A percentile compares a stretch with the other conserved stretches of the same genome.
Conservation (phyloP, 768 basidiomycete genomes). For the Collybia nuda region DNA sequence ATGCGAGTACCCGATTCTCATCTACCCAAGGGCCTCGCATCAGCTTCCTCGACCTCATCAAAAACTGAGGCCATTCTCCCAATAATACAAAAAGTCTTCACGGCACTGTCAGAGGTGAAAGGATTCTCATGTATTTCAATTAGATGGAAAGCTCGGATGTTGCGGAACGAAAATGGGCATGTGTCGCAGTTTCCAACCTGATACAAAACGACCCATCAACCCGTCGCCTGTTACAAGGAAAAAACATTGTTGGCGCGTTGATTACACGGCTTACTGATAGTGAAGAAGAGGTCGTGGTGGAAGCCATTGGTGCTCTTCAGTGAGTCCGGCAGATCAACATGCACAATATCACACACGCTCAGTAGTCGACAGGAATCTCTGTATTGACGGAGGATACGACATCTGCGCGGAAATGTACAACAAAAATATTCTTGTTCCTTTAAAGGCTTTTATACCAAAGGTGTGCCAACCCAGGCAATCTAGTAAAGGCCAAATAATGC, state of each 20-base stretch:
- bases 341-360: background rate
- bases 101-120: background rate
- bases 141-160: slow-evolving; percentile 79
- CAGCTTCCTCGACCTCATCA: slow-evolving; percentile 69
- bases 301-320: slow-evolving; percentile 88
- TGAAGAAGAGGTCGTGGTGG: slow-evolving; percentile 88
- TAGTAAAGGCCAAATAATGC: background rate
- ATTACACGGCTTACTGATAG: slow-evolving; percentile 86
- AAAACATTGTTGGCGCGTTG: slow-evolving; percentile 84
- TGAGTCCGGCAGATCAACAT: slow-evolving; percentile 30
- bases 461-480: slow-evolving; percentile 32
- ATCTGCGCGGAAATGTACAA: slow-evolving; percentile 98
- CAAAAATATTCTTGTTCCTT: slow-evolving; percentile 82
- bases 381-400: slow-evolving; percentile 93
- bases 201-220: slow-evolving; percentile 96
- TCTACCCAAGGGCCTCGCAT: slow-evolving; percentile 77
- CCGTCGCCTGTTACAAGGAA: slow-evolving; percentile 83
- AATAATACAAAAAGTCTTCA: slow-evolving; percentile 81
- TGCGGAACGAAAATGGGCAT: slow-evolving; percentile 90
- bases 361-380: slow-evolving; percentile 67
- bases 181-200: slow-evolving; percentile 92
- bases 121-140: background rate
- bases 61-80: slow-evolving; percentile 83
- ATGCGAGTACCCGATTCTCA: slow-evolving; percentile 93
- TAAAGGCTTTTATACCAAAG: slow-evolving; percentile 77